Conservation (phyloP, 768 basidiomycete species). For the Cantharellus anzutake region DNA sequence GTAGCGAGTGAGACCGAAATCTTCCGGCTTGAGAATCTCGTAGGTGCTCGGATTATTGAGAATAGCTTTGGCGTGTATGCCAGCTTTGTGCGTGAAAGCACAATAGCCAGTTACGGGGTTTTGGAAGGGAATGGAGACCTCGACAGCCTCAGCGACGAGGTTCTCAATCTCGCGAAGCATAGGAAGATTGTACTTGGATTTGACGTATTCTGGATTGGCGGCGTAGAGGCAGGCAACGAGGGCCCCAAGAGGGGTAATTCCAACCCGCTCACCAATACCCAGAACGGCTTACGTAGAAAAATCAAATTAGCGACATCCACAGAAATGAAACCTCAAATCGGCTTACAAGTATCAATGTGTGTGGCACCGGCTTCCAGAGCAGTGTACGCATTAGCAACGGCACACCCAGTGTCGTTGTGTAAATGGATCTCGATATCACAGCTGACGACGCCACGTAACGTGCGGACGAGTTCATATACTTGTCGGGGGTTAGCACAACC, state of each 20-base stretch:
- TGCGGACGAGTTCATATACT: constrained; percentile 95
- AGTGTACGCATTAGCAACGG: constrained; percentile 95
- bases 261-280: constrained; percentile 97
- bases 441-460: constrained; percentile 83
- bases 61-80: constrained; percentile 99
- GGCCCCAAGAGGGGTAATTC: constrained; percentile 95
- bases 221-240: constrained; percentile 93
- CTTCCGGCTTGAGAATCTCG: constrained; percentile 97
- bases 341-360: constrained; percentile 89
- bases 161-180: constrained; percentile 99
- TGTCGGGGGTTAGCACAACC: constrained; percentile 98
- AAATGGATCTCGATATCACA: constrained; percentile 98
- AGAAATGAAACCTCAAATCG: not conserved
- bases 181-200: constrained; percentile 92
- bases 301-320: not conserved
- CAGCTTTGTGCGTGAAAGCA: constrained; percentile 99
- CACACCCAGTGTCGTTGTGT: constrained; percentile 83
- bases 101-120: constrained; percentile 96
- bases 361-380: constrained; percentile 98
- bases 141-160: constrained; percentile 94
- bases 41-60: constrained; percentile 98
- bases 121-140: constrained; percentile 94
- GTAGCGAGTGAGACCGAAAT: constrained; percentile 94
- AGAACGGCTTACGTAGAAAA: constrained; percentile 43
- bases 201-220: constrained; percentile 97